Evolutionary conservation across 208 protist genomes (phyloP), one percentile per base, ranked within the genome.

Genomic region (Tritrichomonas musculus): DNA sequence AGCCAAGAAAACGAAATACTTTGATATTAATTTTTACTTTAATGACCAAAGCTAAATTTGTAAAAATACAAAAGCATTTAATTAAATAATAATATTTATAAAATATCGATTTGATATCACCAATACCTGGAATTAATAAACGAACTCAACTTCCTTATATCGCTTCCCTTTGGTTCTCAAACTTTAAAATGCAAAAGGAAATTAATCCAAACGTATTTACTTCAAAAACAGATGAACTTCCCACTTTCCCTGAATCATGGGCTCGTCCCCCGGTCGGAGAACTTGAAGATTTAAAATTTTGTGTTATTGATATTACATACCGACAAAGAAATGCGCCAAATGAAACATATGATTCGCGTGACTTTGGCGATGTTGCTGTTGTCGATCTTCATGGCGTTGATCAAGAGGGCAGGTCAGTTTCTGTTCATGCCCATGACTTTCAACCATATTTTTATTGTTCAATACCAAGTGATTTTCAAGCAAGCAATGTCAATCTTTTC

Each of bases 381-480:
- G 94, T 98, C 39, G 96, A 97, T 13, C 93, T 99, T 17, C 98
- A 97, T 95, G 98, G 98, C 50, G 96, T 98, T 27, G 98, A 97
- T 17, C 92, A 60, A 30, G 97, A 97, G 93, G 97, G 98, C 13
- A 94, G 98, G 94, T 98, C 96, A 72, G 97, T 98, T 0, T 73
- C 97, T 1, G 94, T 96, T 13, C 97, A 98, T 95, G 97, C 97
- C 93, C 98, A 98, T 96, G 98, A 98, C 93, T 98, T 97, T 94
- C 96, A 98, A 95, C 97, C 98, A 0, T 98, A 98, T 95, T 96
- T 99, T 72, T 99, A 98, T 96, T 97, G 98, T 39, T 95, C 96
- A 92, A 96, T 97, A 17, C 97, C 97, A 53, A 92, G 93, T 0
- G 95, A 96, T 84, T 98, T 97, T 96, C 64, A 96, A 17, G 96